phyloP scores from a whole-genome alignment of 768 basidiomycete species.

The Hygrophoropsis aurantiaca region DNA sequence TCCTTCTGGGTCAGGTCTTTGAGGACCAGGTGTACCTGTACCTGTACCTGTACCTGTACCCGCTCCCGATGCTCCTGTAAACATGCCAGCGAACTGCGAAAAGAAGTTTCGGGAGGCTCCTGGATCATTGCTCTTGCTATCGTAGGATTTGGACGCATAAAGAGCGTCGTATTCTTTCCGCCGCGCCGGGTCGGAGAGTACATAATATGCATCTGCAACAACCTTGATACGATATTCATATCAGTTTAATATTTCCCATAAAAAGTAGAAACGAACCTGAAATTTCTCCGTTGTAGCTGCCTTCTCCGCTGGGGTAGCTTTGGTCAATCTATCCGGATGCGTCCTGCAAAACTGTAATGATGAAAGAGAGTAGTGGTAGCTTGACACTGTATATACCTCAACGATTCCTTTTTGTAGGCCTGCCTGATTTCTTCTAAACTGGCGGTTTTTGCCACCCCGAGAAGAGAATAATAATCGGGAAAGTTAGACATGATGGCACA shows the following conservation, averaged over 20 bases:
- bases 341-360: slow-evolving; percentile 50
- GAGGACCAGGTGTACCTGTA: slow-evolving; percentile 28
- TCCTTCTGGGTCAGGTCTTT: slow-evolving; percentile 72
- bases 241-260: neutral
- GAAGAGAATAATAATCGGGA: slow-evolving; percentile 77
- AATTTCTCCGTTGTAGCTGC: slow-evolving; percentile 79
- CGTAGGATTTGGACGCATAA: slow-evolving; percentile 51
- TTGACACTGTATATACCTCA: slow-evolving; percentile 46
- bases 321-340: slow-evolving; percentile 82
- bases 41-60: slow-evolving; percentile 20
- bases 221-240: slow-evolving; percentile 41
- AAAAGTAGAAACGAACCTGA: slow-evolving; percentile 48
- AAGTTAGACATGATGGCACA: slow-evolving; percentile 62
- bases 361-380: slow-evolving; percentile 6
- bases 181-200: slow-evolving; percentile 77
- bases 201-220: slow-evolving; percentile 93
- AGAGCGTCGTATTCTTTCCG: slow-evolving; percentile 72
- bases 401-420: slow-evolving; percentile 78
- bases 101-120: slow-evolving; percentile 75
- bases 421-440: slow-evolving; percentile 70
- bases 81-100: slow-evolving; percentile 70
- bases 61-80: slow-evolving; percentile 45
- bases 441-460: slow-evolving; percentile 54
- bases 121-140: slow-evolving; percentile 61
- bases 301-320: slow-evolving; percentile 70